Base-by-base conservation (phyloP, 331 rosid genomes). In the Prunus yedoensis region DNA sequence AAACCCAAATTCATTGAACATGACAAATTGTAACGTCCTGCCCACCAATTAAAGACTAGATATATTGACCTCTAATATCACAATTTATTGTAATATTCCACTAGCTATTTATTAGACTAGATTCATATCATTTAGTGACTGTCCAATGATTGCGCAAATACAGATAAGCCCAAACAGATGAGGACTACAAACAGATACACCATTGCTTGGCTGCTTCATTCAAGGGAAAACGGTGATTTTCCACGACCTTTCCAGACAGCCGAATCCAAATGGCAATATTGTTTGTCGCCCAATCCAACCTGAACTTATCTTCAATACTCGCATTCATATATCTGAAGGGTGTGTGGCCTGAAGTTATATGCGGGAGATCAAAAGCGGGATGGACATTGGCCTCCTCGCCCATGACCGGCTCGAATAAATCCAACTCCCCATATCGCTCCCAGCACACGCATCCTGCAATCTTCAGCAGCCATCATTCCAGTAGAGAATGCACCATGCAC, bases 381-480 rank as follows among this genome's bases (percentile, higher is more conserved):
- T 77, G 4, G 90, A 84, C 0, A 75, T n/a, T 66, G 28, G 79
- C 80, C 71, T 92, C 97, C 59, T 93, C 97, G 3, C 87, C 99
- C 92, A 92, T 78, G 73, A 73, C 95, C 0, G 96, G 85, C 82
- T 87, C 97, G 76, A 90, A 89, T 79, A 95, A 79, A 86, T 95
- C 96, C 82, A 92, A 62, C 80, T 92, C 96, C 50, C 99, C 97
- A 17, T 95, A 90, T 15, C 93, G 92, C 87, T 95, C n/a, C 99
- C 54, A 92, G 81, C 47, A 95, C 90, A 4, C 99, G 94, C 99
- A 95, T 92, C 82, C 96, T 87, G 86, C 99, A 95, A 85, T 87
- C 99, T 74, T 95, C 99, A 0, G 97, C 99, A 17, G 99, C 99
- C 97, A 92, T 90, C 74, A 80, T 72, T 64, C 97, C 99, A 46